phyloP scores from a whole-genome alignment of 805 yeast species.

The Ogataea ramenticola region DNA sequence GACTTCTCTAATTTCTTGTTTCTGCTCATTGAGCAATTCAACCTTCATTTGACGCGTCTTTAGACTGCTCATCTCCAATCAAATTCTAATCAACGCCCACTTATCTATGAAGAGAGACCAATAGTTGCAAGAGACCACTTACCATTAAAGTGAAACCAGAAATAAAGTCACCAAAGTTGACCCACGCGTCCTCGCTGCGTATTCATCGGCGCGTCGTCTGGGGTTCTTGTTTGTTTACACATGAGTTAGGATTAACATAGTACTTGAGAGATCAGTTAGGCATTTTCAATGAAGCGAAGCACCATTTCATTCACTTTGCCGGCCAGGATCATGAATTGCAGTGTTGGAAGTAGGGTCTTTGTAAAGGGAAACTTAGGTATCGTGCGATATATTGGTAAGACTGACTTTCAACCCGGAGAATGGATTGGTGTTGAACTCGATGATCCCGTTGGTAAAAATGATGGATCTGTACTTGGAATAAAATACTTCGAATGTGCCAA shows the following conservation, averaged over 20 bases:
- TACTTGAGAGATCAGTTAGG: no score
- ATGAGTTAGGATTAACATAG: no score
- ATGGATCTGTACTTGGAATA: constrained; percentile 39
- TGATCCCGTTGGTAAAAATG: constrained; percentile 35
- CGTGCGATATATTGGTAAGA: constrained; percentile 43
- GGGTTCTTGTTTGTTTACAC: no score
- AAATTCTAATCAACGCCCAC: no score
- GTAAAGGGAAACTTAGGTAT: constrained; percentile 34
- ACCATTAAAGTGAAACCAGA: no score
- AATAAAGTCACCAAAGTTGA: no score
- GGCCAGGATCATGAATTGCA: constrained; percentile 1
- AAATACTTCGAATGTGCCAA: constrained; percentile 33
- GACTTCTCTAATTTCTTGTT: constrained; percentile 88
- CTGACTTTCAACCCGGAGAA: constrained; percentile 53
- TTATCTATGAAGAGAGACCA: background rate
- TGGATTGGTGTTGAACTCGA: constrained; percentile 47
- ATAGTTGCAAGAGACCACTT: no score
- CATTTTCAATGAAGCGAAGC: no score
- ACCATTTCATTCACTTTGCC: no score
- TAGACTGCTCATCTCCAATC: background rate
- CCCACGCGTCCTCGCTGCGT: no score
- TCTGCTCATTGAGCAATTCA: constrained; percentile 78
- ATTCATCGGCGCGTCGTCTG: no score
- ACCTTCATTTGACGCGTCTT: constrained; percentile 36
- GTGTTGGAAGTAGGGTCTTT: constrained; percentile 24